phyloP scores from a whole-genome alignment of 164 flowering plant species.

The Malania oleifera region DNA sequence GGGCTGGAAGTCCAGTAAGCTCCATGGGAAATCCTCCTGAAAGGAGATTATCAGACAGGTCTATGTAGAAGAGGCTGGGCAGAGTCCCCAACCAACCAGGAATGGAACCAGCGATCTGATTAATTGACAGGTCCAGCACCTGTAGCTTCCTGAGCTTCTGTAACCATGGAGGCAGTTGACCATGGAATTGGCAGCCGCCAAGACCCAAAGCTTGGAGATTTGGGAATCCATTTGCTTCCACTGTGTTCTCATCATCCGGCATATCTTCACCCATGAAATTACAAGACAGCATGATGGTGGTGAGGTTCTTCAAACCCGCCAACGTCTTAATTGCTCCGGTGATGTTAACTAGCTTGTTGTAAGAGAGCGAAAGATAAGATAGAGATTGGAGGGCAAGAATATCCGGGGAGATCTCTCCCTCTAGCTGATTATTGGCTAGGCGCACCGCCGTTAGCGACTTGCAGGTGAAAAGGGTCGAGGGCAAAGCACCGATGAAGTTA shows the following conservation, averaged over 20 bases:
- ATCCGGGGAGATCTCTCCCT: background rate
- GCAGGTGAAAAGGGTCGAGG: background rate
- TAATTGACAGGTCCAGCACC: conserved; percentile 51
- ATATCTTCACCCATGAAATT: conserved; percentile 40
- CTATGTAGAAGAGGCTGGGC: conserved; percentile 52
- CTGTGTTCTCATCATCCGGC: conserved; percentile 24
- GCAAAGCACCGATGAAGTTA: background rate
- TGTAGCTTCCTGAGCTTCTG: conserved; percentile 28
- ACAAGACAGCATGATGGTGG: conserved; percentile 31
- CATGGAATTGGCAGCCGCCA: conserved; percentile 45
- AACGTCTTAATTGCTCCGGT: conserved; percentile 36
- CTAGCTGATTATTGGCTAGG: background rate
- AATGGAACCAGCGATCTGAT: conserved; percentile 39
- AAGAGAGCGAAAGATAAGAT: conserved; percentile 35
- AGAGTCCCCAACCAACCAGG: conserved; percentile 52
- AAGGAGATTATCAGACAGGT: conserved; percentile 43
- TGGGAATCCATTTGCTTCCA: conserved; percentile 31
- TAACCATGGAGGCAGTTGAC: conserved; percentile 53
- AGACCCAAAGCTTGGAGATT: conserved; percentile 42
- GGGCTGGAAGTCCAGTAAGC: conserved; percentile 26
- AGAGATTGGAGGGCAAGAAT: background rate
- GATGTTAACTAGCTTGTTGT: conserved; percentile 39
- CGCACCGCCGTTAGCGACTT: background rate
- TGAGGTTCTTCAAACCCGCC: conserved; percentile 38
- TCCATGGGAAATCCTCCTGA: conserved; percentile 44